Percentiles rank a stretch among this genome's conserved stretches.
Evolutionary conservation across 176 grass and related monocot species (phyloP).

Genomic region (Tuctoria greenei): DNA sequence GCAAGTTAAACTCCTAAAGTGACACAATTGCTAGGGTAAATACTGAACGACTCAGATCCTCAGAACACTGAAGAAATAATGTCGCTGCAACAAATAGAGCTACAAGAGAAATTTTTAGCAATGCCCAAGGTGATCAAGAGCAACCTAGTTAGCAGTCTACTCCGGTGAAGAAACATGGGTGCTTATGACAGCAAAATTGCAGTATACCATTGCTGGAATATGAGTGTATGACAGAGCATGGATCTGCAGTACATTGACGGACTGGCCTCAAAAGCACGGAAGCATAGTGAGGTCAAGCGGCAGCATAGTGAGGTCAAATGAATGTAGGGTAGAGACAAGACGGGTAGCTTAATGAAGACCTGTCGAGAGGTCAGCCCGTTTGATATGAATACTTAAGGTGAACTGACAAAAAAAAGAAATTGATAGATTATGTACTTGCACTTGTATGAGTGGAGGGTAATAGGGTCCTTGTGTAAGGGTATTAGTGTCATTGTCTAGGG

Average conservation of each 20-base stretch:
- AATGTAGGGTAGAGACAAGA: neutral
- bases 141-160: neutral
- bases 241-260: neutral
- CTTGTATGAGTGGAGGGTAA: no score
- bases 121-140: neutral
- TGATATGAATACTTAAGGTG: neutral
- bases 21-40: neutral
- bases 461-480: no score
- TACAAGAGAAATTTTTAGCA: neutral
- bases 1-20: slow-evolving; percentile 3
- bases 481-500: no score
- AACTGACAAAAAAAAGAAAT: neutral
- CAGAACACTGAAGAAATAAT: neutral
- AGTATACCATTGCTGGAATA: neutral
- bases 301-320: neutral
- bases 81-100: neutral
- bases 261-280: slow-evolving; percentile 6
- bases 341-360: neutral
- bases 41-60: neutral
- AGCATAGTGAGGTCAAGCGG: no score
- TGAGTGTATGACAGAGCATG: neutral
- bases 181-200: neutral
- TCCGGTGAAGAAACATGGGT: slow-evolving; percentile 13
- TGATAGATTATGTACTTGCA: no score
- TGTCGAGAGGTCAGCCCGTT: neutral